Base-by-base conservation (phyloP, 2,329 filamentous ascomycete genomes). In the Sporothrix mexicana region DNA sequence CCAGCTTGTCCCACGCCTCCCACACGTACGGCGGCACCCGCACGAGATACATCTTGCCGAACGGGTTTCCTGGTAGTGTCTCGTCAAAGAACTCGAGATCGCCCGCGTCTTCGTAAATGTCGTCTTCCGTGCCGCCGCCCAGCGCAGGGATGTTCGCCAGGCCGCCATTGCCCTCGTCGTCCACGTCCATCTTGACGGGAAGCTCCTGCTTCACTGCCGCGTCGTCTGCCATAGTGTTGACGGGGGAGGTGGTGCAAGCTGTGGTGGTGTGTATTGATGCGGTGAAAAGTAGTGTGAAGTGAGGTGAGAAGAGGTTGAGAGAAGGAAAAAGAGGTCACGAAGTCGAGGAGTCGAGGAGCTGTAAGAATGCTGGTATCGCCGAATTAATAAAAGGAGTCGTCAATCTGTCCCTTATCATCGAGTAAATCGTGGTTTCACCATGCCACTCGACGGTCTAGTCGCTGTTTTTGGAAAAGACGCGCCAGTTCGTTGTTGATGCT, bases 21-120 rank as follows among this genome's bases (percentile, higher is more conserved):
- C 93, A 96, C 73, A 97, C 86, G 79, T 92, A 92, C 75, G 90
- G 90, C 23, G 94, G 94, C 59, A 97, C 85, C 76, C 93, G 91
- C 70, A 93, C 91, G 68, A 97, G 86, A 84, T 93, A 97, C 71
- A 88, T 83, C 55, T 81, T 84, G 74, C 83, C 84, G 68, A 82
- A 82, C 5, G 80, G 78, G 71, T 82, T 82, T 72, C 80, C 81
- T 2, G 80, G 76, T 2, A 78, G 62, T 9, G 70, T 72, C n/a
- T 75, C 74, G 72, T 81, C 78, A 74, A 77, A 82, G 78, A 91
- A 91, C 72, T 91, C 89, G 20, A 91, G 79, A 75, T 91, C 89
- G 59, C 88, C 88, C 2, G 88, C 86, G 77, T 91, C 90, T 79
- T 91, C 89, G 76, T 91, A 90, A 62, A 91, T 85, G 77, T 92